These are phyloP conservation scores for Fistulinella staudtii DNA, from an alignment of 1,284 basidiomycete species.

Conservation along the genomic window DNA sequence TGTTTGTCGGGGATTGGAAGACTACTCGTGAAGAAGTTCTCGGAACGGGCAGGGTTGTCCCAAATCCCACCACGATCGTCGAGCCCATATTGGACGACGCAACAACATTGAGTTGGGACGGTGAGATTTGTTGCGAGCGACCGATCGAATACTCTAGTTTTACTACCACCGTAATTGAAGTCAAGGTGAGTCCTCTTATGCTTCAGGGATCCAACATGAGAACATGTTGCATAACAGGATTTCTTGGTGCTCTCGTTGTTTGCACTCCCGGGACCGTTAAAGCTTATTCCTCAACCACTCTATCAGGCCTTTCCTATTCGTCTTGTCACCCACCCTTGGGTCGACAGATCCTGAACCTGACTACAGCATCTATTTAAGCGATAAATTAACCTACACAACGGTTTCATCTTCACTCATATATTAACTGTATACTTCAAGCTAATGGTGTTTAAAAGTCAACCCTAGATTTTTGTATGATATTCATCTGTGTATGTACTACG, in stretches of 20 bases:
- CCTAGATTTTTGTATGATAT: too few species aligned
- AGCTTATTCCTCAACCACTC: slow-evolving; percentile 33
- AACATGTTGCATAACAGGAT: slow-evolving; percentile 39
- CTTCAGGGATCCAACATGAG: background rate
- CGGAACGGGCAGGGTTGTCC: slow-evolving; percentile 24
- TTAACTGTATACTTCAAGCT: too few species aligned
- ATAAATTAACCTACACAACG: slow-evolving; percentile 12
- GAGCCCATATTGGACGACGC: slow-evolving; percentile 13
- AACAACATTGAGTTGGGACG: slow-evolving; percentile 39
- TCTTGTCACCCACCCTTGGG: slow-evolving; percentile 49
- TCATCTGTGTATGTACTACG: too few species aligned
- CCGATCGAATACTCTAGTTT: slow-evolving; percentile 40
- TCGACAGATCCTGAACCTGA: slow-evolving; percentile 28
- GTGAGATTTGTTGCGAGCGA: slow-evolving; percentile 35
- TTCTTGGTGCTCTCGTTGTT: slow-evolving; percentile 46
- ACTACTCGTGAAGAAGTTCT: slow-evolving; percentile 24
- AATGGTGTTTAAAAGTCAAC: too few species aligned
- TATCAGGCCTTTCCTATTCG: slow-evolving; percentile 46
- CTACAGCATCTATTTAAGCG: slow-evolving; percentile 16
- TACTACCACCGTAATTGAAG: slow-evolving; percentile 31
- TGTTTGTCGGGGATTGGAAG: slow-evolving; percentile 12
- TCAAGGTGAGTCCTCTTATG: slow-evolving; percentile 23
- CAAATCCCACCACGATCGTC: slow-evolving; percentile 10
- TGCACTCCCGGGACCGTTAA: slow-evolving; percentile 22
- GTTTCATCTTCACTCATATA: too few species aligned